Evolutionary conservation across 176 grass and related monocot genomes (phyloP).

Genomic region (Pontederia paniculata): DNA sequence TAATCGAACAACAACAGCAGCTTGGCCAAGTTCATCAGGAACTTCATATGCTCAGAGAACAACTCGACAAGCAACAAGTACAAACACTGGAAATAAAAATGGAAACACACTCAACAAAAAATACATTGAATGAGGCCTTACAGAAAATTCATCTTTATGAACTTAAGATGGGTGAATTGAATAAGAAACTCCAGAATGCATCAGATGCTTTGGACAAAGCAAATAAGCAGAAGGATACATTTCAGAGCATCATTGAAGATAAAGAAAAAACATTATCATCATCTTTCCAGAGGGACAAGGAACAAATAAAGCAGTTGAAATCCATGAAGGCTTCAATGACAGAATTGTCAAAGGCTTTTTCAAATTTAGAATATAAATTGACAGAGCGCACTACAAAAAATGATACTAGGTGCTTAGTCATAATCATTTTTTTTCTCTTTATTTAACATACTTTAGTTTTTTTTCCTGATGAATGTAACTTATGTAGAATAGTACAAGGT

Average conservation of each 20-base stretch:
- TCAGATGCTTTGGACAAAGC: constrained; percentile 36
- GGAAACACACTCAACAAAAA: constrained; percentile 47
- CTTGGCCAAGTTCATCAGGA: constrained; percentile 46
- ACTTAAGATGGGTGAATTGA: constrained; percentile 35
- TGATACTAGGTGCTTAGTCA: constrained; percentile 43
- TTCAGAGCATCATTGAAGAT: constrained; percentile 35
- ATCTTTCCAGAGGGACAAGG: constrained; percentile 13
- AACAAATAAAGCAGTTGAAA: constrained; percentile 24
- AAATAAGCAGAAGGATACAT: constrained; percentile 40
- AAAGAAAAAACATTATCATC: constrained; percentile 34
- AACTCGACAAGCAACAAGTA: constrained; percentile 35
- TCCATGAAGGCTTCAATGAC: constrained; percentile 27
- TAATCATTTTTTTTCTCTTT: not conserved
- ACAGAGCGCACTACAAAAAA: constrained; percentile 23
- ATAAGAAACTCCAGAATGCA: constrained; percentile 32
- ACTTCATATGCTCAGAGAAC: constrained; percentile 50
- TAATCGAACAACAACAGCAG: constrained; percentile 60
- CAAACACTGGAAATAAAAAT: constrained; percentile 42
- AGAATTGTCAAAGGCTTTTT: constrained; percentile 32
- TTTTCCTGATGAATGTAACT: no score
- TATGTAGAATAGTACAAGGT: no score
- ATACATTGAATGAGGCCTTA: constrained; percentile 43
- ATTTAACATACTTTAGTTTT: not conserved
- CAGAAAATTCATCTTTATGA: constrained; percentile 41
- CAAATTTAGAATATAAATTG: constrained; percentile 47